Conservation (phyloP, 2,329 filamentous ascomycete species). For the Lachnellula subtilissima region DNA sequence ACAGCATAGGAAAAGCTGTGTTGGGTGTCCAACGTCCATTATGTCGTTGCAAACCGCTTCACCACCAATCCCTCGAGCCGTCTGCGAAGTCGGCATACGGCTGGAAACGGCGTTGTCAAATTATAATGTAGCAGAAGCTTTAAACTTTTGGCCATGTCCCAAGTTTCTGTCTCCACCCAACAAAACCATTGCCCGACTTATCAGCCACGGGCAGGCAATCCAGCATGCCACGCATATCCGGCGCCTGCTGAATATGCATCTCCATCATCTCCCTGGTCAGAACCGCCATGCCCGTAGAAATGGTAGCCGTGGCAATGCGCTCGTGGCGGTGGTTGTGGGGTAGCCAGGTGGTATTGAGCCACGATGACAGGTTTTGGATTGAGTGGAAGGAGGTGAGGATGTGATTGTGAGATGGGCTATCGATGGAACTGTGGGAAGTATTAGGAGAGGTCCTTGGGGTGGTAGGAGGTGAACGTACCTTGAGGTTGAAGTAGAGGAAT, state of each 20-base stretch:
- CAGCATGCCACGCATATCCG: slow-evolving; percentile 23
- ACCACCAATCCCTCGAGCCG: background rate
- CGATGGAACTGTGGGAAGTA: slow-evolving; percentile 14
- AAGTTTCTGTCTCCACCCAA: slow-evolving; percentile 30
- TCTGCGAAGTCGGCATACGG: background rate
- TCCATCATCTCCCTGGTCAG: slow-evolving; percentile 28
- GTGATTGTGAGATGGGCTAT: slow-evolving; percentile 24
- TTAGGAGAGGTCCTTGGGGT: background rate
- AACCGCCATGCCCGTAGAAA: slow-evolving; percentile 25
- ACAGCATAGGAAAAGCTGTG: too few species aligned
- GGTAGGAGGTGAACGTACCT: background rate
- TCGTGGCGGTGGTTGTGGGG: slow-evolving; percentile 26
- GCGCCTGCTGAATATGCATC: slow-evolving; percentile 29
- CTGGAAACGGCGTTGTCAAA: slow-evolving; percentile 4
- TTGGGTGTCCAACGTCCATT: background rate
- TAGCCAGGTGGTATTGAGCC: slow-evolving; percentile 24
- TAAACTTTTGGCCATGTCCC: slow-evolving; percentile 32
- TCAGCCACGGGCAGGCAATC: slow-evolving; percentile 30
- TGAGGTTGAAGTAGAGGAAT: slow-evolving; percentile 7
- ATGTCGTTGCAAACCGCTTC: background rate
- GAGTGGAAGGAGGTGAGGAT: slow-evolving; percentile 14
- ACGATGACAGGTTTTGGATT: slow-evolving; percentile 15
- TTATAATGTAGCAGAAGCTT: slow-evolving; percentile 18
- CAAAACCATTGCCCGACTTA: slow-evolving; percentile 5
- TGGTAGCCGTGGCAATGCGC: slow-evolving; percentile 28